Evolutionary conservation across 1,284 basidiomycete genomes (phyloP), one percentile per base, ranked within the genome.

Genomic region (Leccinum angustisporum): DNA sequence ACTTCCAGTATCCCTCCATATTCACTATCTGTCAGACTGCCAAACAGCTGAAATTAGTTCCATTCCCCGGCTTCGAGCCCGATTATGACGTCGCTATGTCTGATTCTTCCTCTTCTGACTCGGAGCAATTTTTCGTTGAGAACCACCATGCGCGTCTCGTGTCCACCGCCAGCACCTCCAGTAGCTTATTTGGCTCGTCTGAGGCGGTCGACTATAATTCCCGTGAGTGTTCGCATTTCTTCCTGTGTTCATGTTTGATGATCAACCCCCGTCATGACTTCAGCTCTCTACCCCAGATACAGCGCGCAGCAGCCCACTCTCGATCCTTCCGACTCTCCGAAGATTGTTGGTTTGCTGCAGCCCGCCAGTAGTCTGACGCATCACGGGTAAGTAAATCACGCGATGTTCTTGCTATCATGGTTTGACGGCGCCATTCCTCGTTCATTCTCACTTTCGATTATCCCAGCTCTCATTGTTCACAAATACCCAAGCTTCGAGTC

Each of bases 401-500:
- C 2, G 27, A 40, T 38, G 40, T 6, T 7, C 16, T 10, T n/a
- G 33, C 25, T 31, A 51, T 68, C 31, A 58, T 61, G 59, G 57
- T 60, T 65, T 68, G 54, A 65, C 53, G 61, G 52, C 59, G 4
- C 56, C 16, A 30, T 57, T 63, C 58, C 40, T 50, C 51, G 33
- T 58, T 36, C 46, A 43, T 68, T 52, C 53, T 55, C 59, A 33
- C 60, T 54, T 64, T 64, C 58, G 25, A 59, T 60, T 54, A 60
- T 33, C 46, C 62, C 70, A 90, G 87, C 56, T 79, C 84, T 60
- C 81, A 80, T 59, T 93, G 91, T 70, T 86, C 84, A 36, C 88
- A 91, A 75, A 90, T 93, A 64, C 91, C 91, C 14, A 92, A 88
- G 73, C 81, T 89, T 65, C 84, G 85, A 65, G 78, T 89, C 60